phyloP scores from a whole-genome alignment of 2,329 filamentous ascomycete species.

The Monosporascus sp. region DNA sequence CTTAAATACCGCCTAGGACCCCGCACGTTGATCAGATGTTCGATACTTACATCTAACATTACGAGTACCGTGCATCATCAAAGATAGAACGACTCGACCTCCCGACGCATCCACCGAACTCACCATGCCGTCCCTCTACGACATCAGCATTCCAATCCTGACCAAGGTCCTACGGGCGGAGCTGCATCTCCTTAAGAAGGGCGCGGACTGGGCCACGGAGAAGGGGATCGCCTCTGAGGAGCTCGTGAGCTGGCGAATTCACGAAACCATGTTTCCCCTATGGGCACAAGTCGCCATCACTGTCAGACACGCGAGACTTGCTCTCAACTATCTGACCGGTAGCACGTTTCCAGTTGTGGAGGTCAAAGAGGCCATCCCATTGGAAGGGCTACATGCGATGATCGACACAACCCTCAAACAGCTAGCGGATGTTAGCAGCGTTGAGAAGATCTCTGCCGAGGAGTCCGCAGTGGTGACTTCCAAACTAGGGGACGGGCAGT shows the following conservation, averaged over 20 bases:
- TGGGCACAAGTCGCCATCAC: slow-evolving; percentile 33
- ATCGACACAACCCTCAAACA: slow-evolving; percentile 26
- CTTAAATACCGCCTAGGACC: too few species aligned
- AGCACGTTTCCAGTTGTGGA: slow-evolving; percentile 18
- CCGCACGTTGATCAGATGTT: too few species aligned
- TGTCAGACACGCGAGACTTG: slow-evolving; percentile 17
- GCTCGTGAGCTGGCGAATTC: slow-evolving; percentile 28
- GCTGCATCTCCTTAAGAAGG: slow-evolving; percentile 31
- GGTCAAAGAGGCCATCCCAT: slow-evolving; percentile 26
- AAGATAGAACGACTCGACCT: too few species aligned
- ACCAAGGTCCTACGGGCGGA: slow-evolving; percentile 28
- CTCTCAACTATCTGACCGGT: slow-evolving; percentile 30
- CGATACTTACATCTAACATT: too few species aligned
- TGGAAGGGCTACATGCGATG: slow-evolving; percentile 30
- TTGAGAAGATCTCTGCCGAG: slow-evolving; percentile 30
- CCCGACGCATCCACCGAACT: background rate
- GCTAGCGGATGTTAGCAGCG: slow-evolving; percentile 21
- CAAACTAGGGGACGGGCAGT: slow-evolving; percentile 25
- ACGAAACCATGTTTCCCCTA: slow-evolving; percentile 39
- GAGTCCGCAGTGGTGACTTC: slow-evolving; percentile 24
- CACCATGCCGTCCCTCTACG: slow-evolving; percentile 35
- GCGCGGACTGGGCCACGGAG: slow-evolving; percentile 26
- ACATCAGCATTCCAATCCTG: slow-evolving; percentile 29
- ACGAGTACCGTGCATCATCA: too few species aligned
- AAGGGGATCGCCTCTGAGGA: slow-evolving; percentile 13